Conservation (phyloP, 345 rosid genomes). For the Gossypium anomalum region DNA sequence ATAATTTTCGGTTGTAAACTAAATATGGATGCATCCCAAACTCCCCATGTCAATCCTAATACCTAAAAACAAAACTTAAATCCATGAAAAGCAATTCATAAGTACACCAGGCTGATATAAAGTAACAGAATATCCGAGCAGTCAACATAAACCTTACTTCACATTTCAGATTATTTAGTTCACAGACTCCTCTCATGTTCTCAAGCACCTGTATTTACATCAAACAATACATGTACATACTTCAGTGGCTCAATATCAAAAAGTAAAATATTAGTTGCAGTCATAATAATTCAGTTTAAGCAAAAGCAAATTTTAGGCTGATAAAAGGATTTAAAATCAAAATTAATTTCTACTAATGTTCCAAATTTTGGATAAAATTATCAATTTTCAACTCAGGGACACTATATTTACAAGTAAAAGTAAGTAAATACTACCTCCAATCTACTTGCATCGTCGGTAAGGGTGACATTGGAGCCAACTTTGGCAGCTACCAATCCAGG, state of each 20-base stretch:
- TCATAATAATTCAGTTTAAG: background rate
- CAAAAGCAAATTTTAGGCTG: background rate
- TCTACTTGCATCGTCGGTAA: constrained; percentile 59
- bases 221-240: background rate
- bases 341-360: background rate
- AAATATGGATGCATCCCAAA: constrained; percentile 67
- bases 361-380: background rate
- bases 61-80: constrained; percentile 40
- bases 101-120: background rate
- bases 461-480: constrained; percentile 67
- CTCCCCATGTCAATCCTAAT: constrained; percentile 76
- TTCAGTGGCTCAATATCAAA: constrained; percentile 11
- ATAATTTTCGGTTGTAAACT: constrained; percentile 53
- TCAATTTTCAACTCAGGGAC: background rate
- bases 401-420: background rate
- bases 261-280: background rate
- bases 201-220: constrained; percentile 63
- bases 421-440: constrained; percentile 40
- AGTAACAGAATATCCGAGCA: background rate
- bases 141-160: constrained; percentile 35
- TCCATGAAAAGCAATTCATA: constrained; percentile 1
- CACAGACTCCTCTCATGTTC: constrained; percentile 61
- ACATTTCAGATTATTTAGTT: constrained; percentile 54
- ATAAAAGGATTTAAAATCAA: background rate
- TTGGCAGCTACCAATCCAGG: constrained; percentile 82